Percentiles rank a stretch among this genome's conserved stretches.
Evolutionary conservation across 1,139 yeast genomes (phyloP).

Genomic region (Diutina rugosa): DNA sequence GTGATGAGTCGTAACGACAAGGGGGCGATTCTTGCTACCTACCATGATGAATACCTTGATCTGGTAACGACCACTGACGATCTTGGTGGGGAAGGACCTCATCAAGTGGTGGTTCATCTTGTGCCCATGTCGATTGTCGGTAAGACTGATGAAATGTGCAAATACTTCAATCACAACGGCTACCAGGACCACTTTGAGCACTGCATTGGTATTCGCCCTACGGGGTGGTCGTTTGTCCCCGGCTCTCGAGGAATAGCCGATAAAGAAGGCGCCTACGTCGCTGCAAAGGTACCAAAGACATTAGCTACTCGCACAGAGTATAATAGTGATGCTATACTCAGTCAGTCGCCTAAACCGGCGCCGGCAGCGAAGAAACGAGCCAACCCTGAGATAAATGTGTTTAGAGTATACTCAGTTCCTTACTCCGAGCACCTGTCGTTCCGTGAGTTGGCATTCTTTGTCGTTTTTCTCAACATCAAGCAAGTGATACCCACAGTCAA

Average conservation of each 20-base stretch:
- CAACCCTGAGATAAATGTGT: conserved; percentile 15
- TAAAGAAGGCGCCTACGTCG: conserved; percentile 4
- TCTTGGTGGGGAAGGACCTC: conserved; percentile 13
- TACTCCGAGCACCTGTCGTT: conserved; percentile 92
- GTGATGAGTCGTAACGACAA: conserved; percentile 36
- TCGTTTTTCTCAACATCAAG: conserved; percentile 33
- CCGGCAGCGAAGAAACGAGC: conserved; percentile 8
- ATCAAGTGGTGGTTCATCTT: conserved; percentile 40
- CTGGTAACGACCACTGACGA: conserved; percentile 19
- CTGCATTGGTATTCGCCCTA: conserved; percentile 59
- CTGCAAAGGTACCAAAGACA: conserved; percentile 1
- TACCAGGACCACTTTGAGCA: conserved; percentile 37
- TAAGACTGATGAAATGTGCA: conserved; percentile 22
- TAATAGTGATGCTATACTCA: not conserved
- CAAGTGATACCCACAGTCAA: conserved; percentile 75
- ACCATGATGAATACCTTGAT: conserved; percentile 20
- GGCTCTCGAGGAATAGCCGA: conserved; percentile 5
- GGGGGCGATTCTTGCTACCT: conserved; percentile 23
- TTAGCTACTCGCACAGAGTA: not conserved
- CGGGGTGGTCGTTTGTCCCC: conserved; percentile 66
- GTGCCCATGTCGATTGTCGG: conserved; percentile 45
- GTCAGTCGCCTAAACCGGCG: not conserved
- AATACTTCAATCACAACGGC: conserved; percentile 37
- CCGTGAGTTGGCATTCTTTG: conserved; percentile 60
- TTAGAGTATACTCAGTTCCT: conserved; percentile 54